phyloP scores from a whole-genome alignment of 1,139 yeast species.

The Yamadazyma oceani region DNA sequence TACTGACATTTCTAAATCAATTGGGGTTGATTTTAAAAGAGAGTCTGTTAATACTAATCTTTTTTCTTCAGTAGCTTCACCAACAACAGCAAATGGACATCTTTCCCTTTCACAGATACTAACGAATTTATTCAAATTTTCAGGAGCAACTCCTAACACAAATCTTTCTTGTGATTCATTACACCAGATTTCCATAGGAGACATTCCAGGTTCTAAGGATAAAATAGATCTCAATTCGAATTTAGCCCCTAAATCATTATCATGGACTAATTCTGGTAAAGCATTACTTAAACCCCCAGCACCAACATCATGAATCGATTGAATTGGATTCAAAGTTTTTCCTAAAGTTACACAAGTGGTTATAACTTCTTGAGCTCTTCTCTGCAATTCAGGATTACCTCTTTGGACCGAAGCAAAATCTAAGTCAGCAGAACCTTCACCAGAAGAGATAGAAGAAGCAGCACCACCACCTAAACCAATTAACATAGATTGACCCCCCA shows the following conservation, averaged over 20 bases:
- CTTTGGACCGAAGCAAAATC: slow-evolving; percentile 99
- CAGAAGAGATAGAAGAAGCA: slow-evolving; percentile 92
- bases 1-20: slow-evolving; percentile 95
- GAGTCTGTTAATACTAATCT: slow-evolving; percentile 80
- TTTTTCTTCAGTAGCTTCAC: slow-evolving; percentile 87
- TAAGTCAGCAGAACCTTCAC: slow-evolving; percentile 93
- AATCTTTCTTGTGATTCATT: slow-evolving; percentile 99
- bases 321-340: slow-evolving; percentile 72
- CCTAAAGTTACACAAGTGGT: slow-evolving; percentile 91
- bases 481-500: slow-evolving; percentile 99
- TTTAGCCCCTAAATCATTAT: slow-evolving; percentile 90
- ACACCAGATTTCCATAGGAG: slow-evolving; percentile 99
- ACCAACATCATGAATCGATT: slow-evolving; percentile 97
- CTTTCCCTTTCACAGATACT: slow-evolving; percentile 91
- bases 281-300: slow-evolving; percentile 99
- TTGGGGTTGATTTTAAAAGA: slow-evolving; percentile 75
- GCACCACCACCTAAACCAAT: slow-evolving; percentile 99
- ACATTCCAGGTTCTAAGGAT: slow-evolving; percentile 95
- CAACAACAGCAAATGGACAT: slow-evolving; percentile 95
- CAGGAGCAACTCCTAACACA: slow-evolving; percentile 87
- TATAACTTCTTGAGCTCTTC: slow-evolving; percentile 98
- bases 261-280: slow-evolving; percentile 95
- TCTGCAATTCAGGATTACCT: slow-evolving; percentile 99
- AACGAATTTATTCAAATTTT: slow-evolving; percentile 69
- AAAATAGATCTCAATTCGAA: slow-evolving; percentile 91